phyloP scores from a whole-genome alignment of 1,139 yeast genomes.

The Candida sp. region DNA sequence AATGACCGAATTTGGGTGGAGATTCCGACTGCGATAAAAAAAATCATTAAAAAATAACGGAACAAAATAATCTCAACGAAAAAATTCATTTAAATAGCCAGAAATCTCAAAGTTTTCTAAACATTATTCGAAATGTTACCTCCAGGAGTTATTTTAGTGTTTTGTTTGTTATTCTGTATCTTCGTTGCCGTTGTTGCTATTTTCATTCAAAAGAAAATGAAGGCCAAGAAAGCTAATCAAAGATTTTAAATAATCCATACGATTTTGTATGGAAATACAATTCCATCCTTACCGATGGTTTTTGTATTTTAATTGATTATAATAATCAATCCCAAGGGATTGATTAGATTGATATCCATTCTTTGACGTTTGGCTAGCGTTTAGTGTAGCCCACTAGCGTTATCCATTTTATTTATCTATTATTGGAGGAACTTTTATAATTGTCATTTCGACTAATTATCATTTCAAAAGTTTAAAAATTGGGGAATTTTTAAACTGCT shows the following conservation, averaged over 20 bases:
- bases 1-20: neutral
- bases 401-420: slow-evolving; percentile 14
- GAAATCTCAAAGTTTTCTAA: neutral
- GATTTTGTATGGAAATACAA: neutral
- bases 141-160: slow-evolving; percentile 51
- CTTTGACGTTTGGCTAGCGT: too few relatives aligned
- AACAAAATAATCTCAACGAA: neutral
- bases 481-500: neutral
- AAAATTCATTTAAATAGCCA: neutral
- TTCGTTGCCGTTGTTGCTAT: slow-evolving; percentile 33
- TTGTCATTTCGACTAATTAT: slow-evolving; percentile 7
- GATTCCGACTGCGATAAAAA: too few relatives aligned
- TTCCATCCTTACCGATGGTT: too few relatives aligned
- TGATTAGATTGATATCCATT: too few relatives aligned
- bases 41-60: neutral
- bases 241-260: slow-evolving; percentile 33
- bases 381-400: neutral
- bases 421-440: slow-evolving; percentile 16
- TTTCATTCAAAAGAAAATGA: slow-evolving; percentile 33
- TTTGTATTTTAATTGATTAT: too few relatives aligned
- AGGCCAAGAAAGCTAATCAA: slow-evolving; percentile 44
- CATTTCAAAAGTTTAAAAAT: too few relatives aligned
- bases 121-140: slow-evolving; percentile 34
- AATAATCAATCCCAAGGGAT: too few relatives aligned
- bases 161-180: slow-evolving; percentile 44